Conservation (phyloP, 768 basidiomycete genomes). For the Lepiota brunneoincarnata region DNA sequence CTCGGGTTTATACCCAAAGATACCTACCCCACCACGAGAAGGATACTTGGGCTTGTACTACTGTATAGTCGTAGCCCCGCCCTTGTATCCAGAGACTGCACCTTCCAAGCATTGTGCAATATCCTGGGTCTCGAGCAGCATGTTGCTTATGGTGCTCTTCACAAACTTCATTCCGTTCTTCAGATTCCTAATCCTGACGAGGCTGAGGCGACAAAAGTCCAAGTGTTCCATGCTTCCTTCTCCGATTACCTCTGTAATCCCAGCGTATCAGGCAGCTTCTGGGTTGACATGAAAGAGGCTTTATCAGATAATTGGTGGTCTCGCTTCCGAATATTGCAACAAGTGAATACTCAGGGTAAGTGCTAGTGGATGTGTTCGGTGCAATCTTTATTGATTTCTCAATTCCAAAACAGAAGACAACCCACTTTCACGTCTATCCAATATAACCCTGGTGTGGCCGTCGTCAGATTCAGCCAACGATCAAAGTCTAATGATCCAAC, state of each 20-base stretch:
- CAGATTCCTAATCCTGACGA: neutral
- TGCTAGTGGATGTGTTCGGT: neutral
- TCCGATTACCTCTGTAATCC: neutral
- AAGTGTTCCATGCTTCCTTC: neutral
- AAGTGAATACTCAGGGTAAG: neutral
- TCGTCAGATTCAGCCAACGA: too few species aligned
- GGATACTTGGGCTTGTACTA: neutral
- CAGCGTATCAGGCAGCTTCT: neutral
- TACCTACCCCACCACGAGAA: neutral
- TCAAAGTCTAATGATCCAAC: too few species aligned
- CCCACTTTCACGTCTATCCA: too few species aligned
- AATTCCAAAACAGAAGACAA: too few species aligned
- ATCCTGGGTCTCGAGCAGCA: neutral
- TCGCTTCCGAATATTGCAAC: neutral
- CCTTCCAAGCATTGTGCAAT: neutral
- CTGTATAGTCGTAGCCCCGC: neutral
- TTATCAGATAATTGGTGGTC: neutral
- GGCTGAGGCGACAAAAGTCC: neutral
- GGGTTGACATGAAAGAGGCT: neutral
- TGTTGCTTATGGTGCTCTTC: constrained; percentile 4
- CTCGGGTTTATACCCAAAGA: neutral
- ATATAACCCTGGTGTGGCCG: too few species aligned
- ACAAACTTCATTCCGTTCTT: constrained; percentile 1
- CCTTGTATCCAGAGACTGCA: neutral
- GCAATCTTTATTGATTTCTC: too few species aligned